Conservation (phyloP, 78 protist species). For the slime mould (Dictyostelium discoideum) region dicty_2.7 NC_007088.5:5850501-5851000, state of each 20-base stretch:
- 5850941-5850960: too few species aligned
- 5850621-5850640: slow-evolving; percentile 71
- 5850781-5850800: too few species aligned
- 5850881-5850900: not conserved
- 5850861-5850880: too few species aligned
- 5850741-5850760: too few species aligned
- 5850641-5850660: slow-evolving; percentile 72
- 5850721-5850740: too few species aligned
- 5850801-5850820: too few species aligned
- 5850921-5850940: too few species aligned
- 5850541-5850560: slow-evolving; percentile 39
- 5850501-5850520: slow-evolving; percentile 73
- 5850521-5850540: slow-evolving; percentile 82
- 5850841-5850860: too few species aligned
- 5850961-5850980: too few species aligned
- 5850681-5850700: not conserved
- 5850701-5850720: not conserved
- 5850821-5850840: too few species aligned
- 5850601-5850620: slow-evolving; percentile 71
- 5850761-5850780: not conserved
- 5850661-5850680: slow-evolving; percentile 68
- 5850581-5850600: slow-evolving; percentile 69
- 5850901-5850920: too few species aligned
- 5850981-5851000: too few species aligned
- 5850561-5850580: slow-evolving; percentile 20